These are phyloP conservation scores for Posidonia australis DNA, from an alignment of 106 monocot genomes.

Conservation along the genomic window DNA sequence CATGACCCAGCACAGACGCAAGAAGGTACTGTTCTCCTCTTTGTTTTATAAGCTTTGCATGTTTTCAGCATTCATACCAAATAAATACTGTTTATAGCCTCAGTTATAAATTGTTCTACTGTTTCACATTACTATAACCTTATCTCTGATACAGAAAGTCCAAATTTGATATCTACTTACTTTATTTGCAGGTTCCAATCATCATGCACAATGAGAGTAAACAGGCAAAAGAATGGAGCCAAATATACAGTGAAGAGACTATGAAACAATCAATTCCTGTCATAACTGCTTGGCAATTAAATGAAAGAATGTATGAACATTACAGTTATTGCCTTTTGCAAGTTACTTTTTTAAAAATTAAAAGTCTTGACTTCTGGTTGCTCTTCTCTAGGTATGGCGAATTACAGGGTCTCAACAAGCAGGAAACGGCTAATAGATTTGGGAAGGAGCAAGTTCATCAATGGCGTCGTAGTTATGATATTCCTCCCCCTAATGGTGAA, in stretches of 20 bases:
- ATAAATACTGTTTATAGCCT: too few species aligned
- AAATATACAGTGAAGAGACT: slow-evolving; percentile 69
- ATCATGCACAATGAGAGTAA: slow-evolving; percentile 71
- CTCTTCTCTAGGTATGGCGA: slow-evolving; percentile 73
- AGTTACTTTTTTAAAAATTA: background rate
- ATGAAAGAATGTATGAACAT: slow-evolving; percentile 86
- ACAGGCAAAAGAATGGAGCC: slow-evolving; percentile 56
- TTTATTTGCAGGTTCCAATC: slow-evolving; percentile 58
- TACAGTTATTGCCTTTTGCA: background rate
- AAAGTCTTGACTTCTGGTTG: background rate
- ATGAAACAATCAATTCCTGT: slow-evolving; percentile 84
- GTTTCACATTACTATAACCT: too few species aligned
- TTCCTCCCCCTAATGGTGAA: slow-evolving; percentile 96
- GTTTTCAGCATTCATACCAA: too few species aligned
- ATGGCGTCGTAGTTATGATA: slow-evolving; percentile 97
- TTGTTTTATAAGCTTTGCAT: too few species aligned
- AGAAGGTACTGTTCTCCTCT: too few species aligned
- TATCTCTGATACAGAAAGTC: too few species aligned
- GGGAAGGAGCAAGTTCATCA: slow-evolving; percentile 85
- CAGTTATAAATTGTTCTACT: too few species aligned
- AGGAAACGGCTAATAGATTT: slow-evolving; percentile 88
- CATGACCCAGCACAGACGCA: too few species aligned
- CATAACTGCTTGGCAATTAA: slow-evolving; percentile 88
- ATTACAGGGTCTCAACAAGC: slow-evolving; percentile 94
- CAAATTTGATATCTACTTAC: too few species aligned